Conservation (phyloP, 768 basidiomycete genomes). For the Suillus paluster region DNA sequence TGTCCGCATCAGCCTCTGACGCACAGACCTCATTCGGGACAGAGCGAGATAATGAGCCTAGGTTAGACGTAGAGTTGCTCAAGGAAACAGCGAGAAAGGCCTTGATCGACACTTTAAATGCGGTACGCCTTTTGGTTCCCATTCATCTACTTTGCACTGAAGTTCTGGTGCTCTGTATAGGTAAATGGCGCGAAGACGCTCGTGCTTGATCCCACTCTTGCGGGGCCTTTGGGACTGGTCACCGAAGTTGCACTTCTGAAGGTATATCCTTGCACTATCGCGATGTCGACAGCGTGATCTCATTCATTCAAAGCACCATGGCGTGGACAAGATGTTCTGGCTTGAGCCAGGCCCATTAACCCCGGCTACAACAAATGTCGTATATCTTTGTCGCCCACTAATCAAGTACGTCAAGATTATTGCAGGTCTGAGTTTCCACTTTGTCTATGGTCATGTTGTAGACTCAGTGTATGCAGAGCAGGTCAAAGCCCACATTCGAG, state of each 20-base stretch:
- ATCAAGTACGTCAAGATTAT: slow-evolving; percentile 88
- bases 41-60: slow-evolving; percentile 40
- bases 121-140: slow-evolving; percentile 46
- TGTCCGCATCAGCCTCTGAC: slow-evolving; percentile 38
- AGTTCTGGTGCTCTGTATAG: slow-evolving; percentile 39
- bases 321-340: slow-evolving; percentile 99
- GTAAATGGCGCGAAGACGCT: slow-evolving; percentile 95
- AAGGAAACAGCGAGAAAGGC: slow-evolving; percentile 81
- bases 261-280: slow-evolving; percentile 46
- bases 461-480: slow-evolving; percentile 65
- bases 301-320: slow-evolving; percentile 78
- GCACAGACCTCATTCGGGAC: slow-evolving; percentile 37
- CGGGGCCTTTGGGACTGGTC: slow-evolving; percentile 93
- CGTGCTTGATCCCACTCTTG: slow-evolving; percentile 85
- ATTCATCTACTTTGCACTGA: neutral
- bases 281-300: slow-evolving; percentile 7
- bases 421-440: slow-evolving; percentile 65
- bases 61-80: slow-evolving; percentile 64
- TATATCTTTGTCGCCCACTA: slow-evolving; percentile 90
- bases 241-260: slow-evolving; percentile 93
- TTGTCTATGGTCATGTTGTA: slow-evolving; percentile 26
- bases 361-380: slow-evolving; percentile 83
- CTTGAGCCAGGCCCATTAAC: slow-evolving; percentile 87
- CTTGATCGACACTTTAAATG: slow-evolving; percentile 86
- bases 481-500: slow-evolving; percentile 78